These are phyloP conservation scores for Calonectria pseudoturangicola DNA, from an alignment of 2,329 filamentous ascomycete genomes.

Conservation along the genomic window DNA sequence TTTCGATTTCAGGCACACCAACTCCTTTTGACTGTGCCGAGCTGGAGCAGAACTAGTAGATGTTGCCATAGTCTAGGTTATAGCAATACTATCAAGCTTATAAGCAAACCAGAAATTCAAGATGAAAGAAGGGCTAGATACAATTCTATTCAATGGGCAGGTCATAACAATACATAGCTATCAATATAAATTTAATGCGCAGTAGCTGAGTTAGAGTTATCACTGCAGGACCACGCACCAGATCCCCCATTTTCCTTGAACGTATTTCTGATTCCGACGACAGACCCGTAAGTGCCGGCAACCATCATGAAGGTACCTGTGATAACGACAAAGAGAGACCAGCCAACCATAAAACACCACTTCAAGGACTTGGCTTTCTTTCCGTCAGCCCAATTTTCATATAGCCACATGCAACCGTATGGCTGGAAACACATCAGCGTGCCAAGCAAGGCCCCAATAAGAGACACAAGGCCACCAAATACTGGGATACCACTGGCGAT, in stretches of 20 bases:
- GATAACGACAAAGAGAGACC: slow-evolving; percentile 42
- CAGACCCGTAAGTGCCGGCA: slow-evolving; percentile 25
- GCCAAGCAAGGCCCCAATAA: slow-evolving; percentile 52
- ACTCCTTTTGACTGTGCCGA: too few relatives aligned
- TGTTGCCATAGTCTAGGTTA: too few relatives aligned
- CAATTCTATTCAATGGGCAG: too few relatives aligned
- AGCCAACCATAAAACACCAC: slow-evolving; percentile 44
- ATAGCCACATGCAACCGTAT: slow-evolving; percentile 51
- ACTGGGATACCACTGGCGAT: slow-evolving; percentile 38
- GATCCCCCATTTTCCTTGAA: slow-evolving; percentile 59
- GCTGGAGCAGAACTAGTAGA: too few relatives aligned
- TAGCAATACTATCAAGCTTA: too few relatives aligned
- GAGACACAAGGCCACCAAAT: slow-evolving; percentile 45
- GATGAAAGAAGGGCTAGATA: too few relatives aligned
- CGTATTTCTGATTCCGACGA: slow-evolving; percentile 41
- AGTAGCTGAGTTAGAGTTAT: slow-evolving; percentile 59
- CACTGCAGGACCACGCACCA: slow-evolving; percentile 61
- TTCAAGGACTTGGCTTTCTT: neutral
- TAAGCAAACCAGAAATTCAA: too few relatives aligned
- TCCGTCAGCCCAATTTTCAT: slow-evolving; percentile 44
- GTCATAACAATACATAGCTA: neutral
- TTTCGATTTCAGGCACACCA: too few relatives aligned
- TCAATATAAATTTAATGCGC: neutral
- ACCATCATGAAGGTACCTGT: slow-evolving; percentile 30
- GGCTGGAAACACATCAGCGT: slow-evolving; percentile 52